A percentile compares a stretch with the other conserved stretches of the same genome.
phyloP scores from a whole-genome alignment of 2,329 filamentous ascomycete species.

The Pyrenophora graminea region DNA sequence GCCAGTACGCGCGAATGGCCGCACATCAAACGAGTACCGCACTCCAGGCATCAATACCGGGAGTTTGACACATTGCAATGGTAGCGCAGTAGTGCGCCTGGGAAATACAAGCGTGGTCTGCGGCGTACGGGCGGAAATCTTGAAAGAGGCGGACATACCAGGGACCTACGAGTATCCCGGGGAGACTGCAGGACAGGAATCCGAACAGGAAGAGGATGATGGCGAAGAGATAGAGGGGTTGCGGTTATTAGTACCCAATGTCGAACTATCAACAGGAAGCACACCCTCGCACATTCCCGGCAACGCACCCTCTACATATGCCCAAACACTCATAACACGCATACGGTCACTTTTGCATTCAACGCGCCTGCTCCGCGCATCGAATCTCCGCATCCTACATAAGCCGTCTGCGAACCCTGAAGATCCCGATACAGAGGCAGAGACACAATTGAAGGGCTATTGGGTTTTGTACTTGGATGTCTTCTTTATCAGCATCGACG shows the following conservation, averaged over 20 bases:
- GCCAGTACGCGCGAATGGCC: conserved; percentile 79
- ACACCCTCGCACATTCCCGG: conserved; percentile 85
- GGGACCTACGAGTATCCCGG: conserved; percentile 54
- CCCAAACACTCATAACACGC: conserved; percentile 82
- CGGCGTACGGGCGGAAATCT: conserved; percentile 83
- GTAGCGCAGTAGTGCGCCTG: conserved; percentile 82
- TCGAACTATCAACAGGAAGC: conserved; percentile 89
- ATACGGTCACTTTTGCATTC: conserved; percentile 76
- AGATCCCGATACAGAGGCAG: conserved; percentile 54
- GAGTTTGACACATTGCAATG: conserved; percentile 85
- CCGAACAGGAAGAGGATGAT: conserved; percentile 25
- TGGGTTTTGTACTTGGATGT: conserved; percentile 96
- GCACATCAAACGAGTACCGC: conserved; percentile 70
- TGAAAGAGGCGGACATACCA: conserved; percentile 74
- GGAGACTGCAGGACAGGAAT: conserved; percentile 20
- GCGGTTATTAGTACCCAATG: conserved; percentile 86
- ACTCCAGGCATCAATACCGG: conserved; percentile 77
- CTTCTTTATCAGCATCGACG: conserved; percentile 91
- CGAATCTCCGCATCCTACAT: conserved; percentile 75
- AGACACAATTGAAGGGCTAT: conserved; percentile 73
- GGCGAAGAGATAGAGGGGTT: conserved; percentile 52
- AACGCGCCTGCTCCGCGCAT: conserved; percentile 66
- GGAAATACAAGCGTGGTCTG: conserved; percentile 96
- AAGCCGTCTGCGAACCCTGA: conserved; percentile 52
- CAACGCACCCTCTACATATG: conserved; percentile 75